phyloP scores from a whole-genome alignment of 2,329 filamentous ascomycete species.

The Fusarium coicis region DNA sequence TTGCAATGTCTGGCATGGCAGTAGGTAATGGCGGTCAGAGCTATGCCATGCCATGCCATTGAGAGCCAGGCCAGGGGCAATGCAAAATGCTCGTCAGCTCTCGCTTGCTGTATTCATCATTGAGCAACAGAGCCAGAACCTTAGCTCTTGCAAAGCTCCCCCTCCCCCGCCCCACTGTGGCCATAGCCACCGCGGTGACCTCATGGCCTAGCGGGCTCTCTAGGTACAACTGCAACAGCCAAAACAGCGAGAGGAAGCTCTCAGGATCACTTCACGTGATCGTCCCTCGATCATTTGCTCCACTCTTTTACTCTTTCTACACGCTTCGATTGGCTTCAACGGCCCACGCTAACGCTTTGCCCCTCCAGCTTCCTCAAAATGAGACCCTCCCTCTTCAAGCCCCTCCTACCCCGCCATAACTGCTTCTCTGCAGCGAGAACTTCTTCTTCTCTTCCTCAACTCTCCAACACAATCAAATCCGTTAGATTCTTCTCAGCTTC shows the following conservation, averaged over 20 bases:
- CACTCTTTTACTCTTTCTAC: constrained; percentile 5
- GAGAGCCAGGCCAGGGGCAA: too few relatives aligned
- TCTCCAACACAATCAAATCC: constrained; percentile 53
- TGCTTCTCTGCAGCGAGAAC: constrained; percentile 53
- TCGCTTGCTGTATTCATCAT: constrained; percentile 13
- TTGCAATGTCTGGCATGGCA: neutral
- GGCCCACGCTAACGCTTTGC: constrained; percentile 52
- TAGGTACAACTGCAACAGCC: neutral
- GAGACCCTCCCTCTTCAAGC: constrained; percentile 58
- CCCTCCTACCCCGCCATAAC: constrained; percentile 60
- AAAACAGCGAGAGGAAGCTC: constrained; percentile 32
- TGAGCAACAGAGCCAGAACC: constrained; percentile 20
- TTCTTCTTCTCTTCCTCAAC: constrained; percentile 56
- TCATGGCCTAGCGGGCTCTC: constrained; percentile 34
- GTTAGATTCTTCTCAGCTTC: constrained; percentile 63
- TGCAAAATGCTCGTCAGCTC: constrained; percentile 4
- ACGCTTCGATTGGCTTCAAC: constrained; percentile 42
- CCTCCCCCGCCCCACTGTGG: constrained; percentile 28
- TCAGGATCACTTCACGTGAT: constrained; percentile 46
- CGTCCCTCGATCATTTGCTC: constrained; percentile 21
- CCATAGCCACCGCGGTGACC: constrained; percentile 41
- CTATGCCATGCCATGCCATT: neutral
- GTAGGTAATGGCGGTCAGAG: constrained; percentile 34
- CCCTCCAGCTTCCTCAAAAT: constrained; percentile 57
- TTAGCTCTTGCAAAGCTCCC: constrained; percentile 32